Percentiles rank a stretch among this genome's conserved stretches.
Conservation (phyloP, 2,329 filamentous ascomycete genomes). For the Aureobasidium subglaciale region DNA sequence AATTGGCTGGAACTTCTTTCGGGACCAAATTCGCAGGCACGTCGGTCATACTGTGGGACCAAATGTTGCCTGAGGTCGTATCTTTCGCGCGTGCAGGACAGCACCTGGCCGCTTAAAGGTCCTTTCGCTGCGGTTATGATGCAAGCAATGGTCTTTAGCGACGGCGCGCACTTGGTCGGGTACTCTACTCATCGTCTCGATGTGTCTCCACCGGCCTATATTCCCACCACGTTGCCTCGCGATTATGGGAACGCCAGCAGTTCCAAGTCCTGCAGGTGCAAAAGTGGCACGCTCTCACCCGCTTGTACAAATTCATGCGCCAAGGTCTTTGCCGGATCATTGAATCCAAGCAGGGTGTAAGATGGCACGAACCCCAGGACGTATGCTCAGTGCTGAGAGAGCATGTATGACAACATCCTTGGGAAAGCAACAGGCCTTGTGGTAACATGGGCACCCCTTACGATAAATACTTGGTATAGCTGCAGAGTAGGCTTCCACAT, state of each 20-base stretch:
- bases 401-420: background rate
- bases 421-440: background rate
- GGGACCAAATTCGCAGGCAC: background rate
- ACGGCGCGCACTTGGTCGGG: background rate
- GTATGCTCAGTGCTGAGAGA: background rate
- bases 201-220: background rate
- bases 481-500: background rate
- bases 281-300: slow-evolving; percentile 1
- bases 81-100: slow-evolving; percentile 1
- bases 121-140: background rate
- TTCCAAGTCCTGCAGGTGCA: background rate
- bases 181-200: background rate
- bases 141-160: background rate
- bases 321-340: slow-evolving; percentile 1
- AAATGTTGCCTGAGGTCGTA: slow-evolving; percentile 6
- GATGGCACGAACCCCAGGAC: background rate
- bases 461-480: background rate
- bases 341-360: slow-evolving; percentile 1
- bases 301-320: slow-evolving; percentile 10
- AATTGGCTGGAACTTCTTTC: slow-evolving; percentile 2
- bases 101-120: background rate
- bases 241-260: background rate
- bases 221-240: background rate
- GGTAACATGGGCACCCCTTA: background rate
- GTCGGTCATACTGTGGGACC: slow-evolving; percentile 12